phyloP scores from a whole-genome alignment of 257 asterid species.

The Fraxinus pennsylvanica region DNA sequence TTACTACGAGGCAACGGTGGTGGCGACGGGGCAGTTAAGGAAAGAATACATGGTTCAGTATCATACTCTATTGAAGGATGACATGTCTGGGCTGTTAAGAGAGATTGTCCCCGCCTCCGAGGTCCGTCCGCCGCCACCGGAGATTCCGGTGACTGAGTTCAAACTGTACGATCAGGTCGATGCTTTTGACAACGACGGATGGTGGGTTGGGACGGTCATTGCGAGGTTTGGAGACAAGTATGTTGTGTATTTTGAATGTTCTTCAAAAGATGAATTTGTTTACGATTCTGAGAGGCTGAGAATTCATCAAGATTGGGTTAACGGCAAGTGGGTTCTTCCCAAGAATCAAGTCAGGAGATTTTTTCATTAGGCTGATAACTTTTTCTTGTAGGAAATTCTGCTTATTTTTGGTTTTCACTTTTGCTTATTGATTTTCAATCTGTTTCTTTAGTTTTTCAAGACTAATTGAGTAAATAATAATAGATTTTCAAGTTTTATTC shows the following conservation, averaged over 20 bases:
- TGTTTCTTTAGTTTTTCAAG: too few species aligned
- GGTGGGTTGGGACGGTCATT: conserved; percentile 49
- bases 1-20: conserved; percentile 26
- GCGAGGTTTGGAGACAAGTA: not conserved
- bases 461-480: too few species aligned
- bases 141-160: conserved; percentile 4
- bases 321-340: conserved; percentile 29
- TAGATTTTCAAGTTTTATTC: too few species aligned
- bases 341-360: too few species aligned
- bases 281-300: conserved; percentile 25
- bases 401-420: too few species aligned
- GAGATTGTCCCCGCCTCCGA: conserved; percentile 28
- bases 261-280: conserved; percentile 25
- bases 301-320: conserved; percentile 40
- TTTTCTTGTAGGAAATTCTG: not conserved
- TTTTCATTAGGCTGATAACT: too few species aligned
- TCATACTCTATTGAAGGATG: conserved; percentile 27
- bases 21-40: not conserved
- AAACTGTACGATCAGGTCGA: conserved; percentile 31
- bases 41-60: conserved; percentile 27
- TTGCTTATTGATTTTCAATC: too few species aligned
- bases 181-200: conserved; percentile 43
- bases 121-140: conserved; percentile 38
- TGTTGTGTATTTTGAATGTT: conserved; percentile 27
- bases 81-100: conserved; percentile 27